phyloP scores from a whole-genome alignment of 2,329 filamentous ascomycete genomes.

The Diplocarpon mali region DNA sequence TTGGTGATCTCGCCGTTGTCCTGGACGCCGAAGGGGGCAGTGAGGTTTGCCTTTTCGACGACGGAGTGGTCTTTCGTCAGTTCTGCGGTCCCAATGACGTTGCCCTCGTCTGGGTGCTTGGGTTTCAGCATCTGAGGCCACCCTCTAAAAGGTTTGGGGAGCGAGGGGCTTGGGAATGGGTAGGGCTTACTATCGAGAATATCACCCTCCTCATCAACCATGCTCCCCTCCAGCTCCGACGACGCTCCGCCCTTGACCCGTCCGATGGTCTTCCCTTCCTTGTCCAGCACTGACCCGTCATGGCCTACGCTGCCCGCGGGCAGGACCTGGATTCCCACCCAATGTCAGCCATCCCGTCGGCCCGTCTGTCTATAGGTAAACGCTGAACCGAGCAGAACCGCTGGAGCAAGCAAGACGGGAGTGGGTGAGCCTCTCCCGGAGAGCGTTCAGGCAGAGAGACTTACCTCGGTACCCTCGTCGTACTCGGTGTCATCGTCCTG shows the following conservation, averaged over 20 bases:
- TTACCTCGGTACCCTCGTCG: slow-evolving; percentile 9
- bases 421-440: no score
- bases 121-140: no score
- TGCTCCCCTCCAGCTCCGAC: slow-evolving; percentile 40
- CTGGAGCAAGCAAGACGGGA: background rate
- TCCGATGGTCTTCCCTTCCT: slow-evolving; percentile 41
- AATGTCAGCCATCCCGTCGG: background rate
- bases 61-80: slow-evolving; percentile 2
- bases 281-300: slow-evolving; percentile 42
- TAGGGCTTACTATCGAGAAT: slow-evolving; percentile 37
- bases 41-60: slow-evolving; percentile 39
- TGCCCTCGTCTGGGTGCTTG: slow-evolving; percentile 28
- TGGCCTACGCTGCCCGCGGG: slow-evolving; percentile 30
- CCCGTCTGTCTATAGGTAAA: background rate
- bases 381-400: background rate
- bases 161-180: no score
- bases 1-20: slow-evolving; percentile 45
- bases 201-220: slow-evolving; percentile 43
- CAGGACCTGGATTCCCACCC: slow-evolving; percentile 3
- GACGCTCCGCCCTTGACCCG: slow-evolving; percentile 53
- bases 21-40: slow-evolving; percentile 35
- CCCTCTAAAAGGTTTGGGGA: no score
- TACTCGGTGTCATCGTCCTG: no score
- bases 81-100: slow-evolving; percentile 30
- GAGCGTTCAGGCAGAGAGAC: background rate